Evolutionary conservation across 306 rosid species (phyloP).

Genomic region (Medicago lupulina): DNA sequence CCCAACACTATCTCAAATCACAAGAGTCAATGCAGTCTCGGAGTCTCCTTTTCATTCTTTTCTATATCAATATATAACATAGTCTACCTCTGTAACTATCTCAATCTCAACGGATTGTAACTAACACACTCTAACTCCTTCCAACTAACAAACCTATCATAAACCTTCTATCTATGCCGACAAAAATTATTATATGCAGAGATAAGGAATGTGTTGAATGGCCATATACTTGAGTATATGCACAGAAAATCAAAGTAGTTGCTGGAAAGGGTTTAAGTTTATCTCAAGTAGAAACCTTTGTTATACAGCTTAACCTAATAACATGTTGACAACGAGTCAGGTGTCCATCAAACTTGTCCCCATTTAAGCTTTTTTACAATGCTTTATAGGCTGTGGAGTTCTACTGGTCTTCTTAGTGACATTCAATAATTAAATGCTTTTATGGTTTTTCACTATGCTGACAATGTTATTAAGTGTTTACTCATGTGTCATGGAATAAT

Average conservation of each 20-base stretch:
- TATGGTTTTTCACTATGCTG: slow-evolving; percentile 24
- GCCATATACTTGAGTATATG: slow-evolving; percentile 1
- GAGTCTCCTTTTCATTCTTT: neutral
- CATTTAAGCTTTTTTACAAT: slow-evolving; percentile 5
- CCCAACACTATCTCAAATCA: neutral
- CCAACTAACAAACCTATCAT: neutral
- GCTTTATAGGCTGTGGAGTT: slow-evolving; percentile 24
- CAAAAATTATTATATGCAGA: slow-evolving; percentile 17
- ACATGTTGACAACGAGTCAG: slow-evolving; percentile 20
- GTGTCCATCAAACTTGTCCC: slow-evolving; percentile 27
- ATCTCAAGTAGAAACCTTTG: slow-evolving; percentile 8
- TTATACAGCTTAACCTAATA: neutral
- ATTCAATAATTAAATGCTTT: slow-evolving; percentile 26
- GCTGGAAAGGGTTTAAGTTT: slow-evolving; percentile 36
- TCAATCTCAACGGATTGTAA: neutral
- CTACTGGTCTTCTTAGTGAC: slow-evolving; percentile 7
- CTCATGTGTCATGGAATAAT: slow-evolving; percentile 4
- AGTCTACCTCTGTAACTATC: slow-evolving; percentile 2
- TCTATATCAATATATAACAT: neutral
- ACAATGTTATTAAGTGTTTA: slow-evolving; percentile 20
- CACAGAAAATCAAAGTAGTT: slow-evolving; percentile 13
- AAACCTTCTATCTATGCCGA: slow-evolving; percentile 16
- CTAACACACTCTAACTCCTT: neutral
- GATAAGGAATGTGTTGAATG: slow-evolving; percentile 31
- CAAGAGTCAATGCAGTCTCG: slow-evolving; percentile 8